These are phyloP conservation scores for Phytomonas sp. DNA, from an alignment of 208 protist genomes.

Conservation along the genomic window DNA sequence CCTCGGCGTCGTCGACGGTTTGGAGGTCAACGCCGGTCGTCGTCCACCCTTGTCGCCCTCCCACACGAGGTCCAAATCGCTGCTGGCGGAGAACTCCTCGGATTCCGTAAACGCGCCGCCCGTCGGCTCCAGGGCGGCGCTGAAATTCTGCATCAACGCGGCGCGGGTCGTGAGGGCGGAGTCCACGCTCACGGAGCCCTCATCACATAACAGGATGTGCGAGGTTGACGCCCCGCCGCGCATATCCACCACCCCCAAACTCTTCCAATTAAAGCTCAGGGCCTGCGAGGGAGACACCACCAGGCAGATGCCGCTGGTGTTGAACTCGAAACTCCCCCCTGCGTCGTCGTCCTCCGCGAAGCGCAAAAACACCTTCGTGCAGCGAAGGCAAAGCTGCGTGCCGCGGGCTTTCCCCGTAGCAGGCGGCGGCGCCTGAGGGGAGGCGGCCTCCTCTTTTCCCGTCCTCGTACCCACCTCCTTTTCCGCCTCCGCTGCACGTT, in stretches of 20 bases:
- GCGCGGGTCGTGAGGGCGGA: slow-evolving; percentile 43
- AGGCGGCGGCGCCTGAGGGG: background rate
- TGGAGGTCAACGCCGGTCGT: background rate
- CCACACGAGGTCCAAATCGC: background rate
- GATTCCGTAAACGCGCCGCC: slow-evolving; percentile 9
- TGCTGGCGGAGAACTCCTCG: background rate
- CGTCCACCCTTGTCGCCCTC: background rate
- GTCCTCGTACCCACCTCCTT: too few species aligned
- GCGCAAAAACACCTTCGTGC: background rate
- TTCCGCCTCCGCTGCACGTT: too few species aligned
- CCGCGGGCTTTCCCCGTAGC: background rate
- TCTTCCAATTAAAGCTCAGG: slow-evolving; percentile 37
- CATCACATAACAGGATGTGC: slow-evolving; percentile 44
- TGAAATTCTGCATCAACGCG: slow-evolving; percentile 42
- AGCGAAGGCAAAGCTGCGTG: too few species aligned
- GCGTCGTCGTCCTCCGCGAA: background rate
- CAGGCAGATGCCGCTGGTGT: slow-evolving; percentile 15
- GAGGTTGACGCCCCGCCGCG: slow-evolving; percentile 26
- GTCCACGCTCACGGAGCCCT: slow-evolving; percentile 38
- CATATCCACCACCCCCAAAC: slow-evolving; percentile 49
- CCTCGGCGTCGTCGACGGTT: background rate
- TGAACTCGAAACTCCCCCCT: slow-evolving; percentile 11
- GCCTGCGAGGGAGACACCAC: slow-evolving; percentile 16
- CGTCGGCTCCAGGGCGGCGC: slow-evolving; percentile 21
- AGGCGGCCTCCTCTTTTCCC: too few species aligned